Evolutionary conservation across 371 early-diverging fungal genomes (phyloP).

Genomic region (Apophysomyces trapeziformis): DNA sequence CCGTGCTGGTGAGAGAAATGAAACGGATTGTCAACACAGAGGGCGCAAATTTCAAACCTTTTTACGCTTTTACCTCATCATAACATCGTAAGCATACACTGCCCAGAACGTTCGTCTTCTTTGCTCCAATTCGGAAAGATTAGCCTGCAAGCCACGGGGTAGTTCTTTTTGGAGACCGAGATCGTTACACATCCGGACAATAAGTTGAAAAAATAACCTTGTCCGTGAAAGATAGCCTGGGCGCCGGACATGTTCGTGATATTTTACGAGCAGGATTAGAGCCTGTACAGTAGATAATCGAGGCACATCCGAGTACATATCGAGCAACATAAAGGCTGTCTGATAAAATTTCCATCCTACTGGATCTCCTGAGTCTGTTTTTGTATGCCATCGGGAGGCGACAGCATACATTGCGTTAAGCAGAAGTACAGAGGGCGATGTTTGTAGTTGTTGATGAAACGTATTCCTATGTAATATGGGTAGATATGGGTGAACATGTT

Average conservation of each 20-base stretch:
- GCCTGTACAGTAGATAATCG: slow-evolving; percentile 37
- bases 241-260: slow-evolving; percentile 38
- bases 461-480: slow-evolving; percentile 66
- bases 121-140: slow-evolving; percentile 22
- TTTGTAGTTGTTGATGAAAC: slow-evolving; percentile 21
- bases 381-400: slow-evolving; percentile 30
- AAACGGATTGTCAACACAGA: background rate
- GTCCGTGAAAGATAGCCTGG: slow-evolving; percentile 38
- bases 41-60: background rate
- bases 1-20: slow-evolving; percentile 19
- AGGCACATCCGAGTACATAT: slow-evolving; percentile 21
- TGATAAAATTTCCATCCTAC: slow-evolving; percentile 37
- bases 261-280: slow-evolving; percentile 35
- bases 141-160: background rate
- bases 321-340: slow-evolving; percentile 26
- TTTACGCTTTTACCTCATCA: slow-evolving; percentile 33
- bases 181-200: slow-evolving; percentile 34
- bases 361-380: slow-evolving; percentile 21
- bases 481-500: slow-evolving; percentile 67
- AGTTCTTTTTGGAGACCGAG: slow-evolving; percentile 25
- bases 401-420: slow-evolving; percentile 40
- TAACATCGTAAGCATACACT: slow-evolving; percentile 35
- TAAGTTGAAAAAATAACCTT: slow-evolving; percentile 31
- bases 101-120: slow-evolving; percentile 39
- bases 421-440: slow-evolving; percentile 17